Percentiles rank a stretch among this genome's conserved stretches.
Evolutionary conservation across 768 basidiomycete species (phyloP).

Genomic region (Lentinula sp.): DNA sequence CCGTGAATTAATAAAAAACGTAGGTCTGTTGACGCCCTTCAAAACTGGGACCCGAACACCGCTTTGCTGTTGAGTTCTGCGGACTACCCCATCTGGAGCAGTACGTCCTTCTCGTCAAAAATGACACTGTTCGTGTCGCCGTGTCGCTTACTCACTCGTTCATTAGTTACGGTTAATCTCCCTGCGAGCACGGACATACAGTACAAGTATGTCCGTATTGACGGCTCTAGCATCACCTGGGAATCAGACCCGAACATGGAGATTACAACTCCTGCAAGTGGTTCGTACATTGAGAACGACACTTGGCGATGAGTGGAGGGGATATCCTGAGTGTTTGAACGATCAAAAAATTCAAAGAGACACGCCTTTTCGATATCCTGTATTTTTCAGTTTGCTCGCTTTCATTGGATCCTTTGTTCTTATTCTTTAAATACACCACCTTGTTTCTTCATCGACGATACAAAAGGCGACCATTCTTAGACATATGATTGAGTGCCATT

Average conservation of each 20-base stretch:
- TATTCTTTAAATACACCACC: no score
- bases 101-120: conserved; percentile 25
- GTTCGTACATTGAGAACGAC: conserved; percentile 32
- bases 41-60: conserved; percentile 54
- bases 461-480: no score
- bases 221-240: conserved; percentile 57
- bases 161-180: conserved; percentile 50
- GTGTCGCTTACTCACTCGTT: background rate
- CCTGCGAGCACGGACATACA: conserved; percentile 50
- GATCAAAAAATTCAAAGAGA: no score
- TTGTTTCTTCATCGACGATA: no score
- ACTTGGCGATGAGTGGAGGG: conserved; percentile 30
- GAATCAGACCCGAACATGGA: conserved; percentile 62
- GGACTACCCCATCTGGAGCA: conserved; percentile 47
- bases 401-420: no score
- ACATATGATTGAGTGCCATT: no score
- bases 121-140: background rate
- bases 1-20: background rate
- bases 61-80: conserved; percentile 41
- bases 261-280: conserved; percentile 42
- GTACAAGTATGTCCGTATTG: conserved; percentile 70
- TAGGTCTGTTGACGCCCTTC: conserved; percentile 40
- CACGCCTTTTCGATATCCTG: no score
- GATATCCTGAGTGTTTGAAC: no score
- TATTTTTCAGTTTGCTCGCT: no score